Percentiles rank a stretch among this genome's conserved stretches.
These are phyloP conservation scores for Novymonas esmeraldas DNA, from an alignment of 208 protist genomes.

Conservation along the genomic window DNA sequence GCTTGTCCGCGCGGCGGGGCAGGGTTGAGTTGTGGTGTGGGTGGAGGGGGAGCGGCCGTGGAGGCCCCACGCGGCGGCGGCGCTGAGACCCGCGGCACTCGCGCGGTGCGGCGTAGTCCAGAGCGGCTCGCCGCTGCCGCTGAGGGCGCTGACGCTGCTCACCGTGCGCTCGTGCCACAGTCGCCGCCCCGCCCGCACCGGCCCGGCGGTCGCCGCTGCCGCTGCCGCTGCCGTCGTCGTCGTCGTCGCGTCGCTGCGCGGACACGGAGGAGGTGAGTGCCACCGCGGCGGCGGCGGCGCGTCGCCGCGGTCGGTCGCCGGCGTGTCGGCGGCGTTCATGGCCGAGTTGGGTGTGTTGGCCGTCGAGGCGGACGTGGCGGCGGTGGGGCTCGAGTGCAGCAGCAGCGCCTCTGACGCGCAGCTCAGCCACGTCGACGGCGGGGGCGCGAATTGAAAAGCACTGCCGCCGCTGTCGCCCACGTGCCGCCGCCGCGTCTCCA, in stretches of 20 bases:
- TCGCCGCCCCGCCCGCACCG: neutral
- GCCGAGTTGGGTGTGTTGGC: neutral
- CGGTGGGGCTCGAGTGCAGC: neutral
- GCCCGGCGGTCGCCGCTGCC: neutral
- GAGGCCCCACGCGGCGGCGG: too few species aligned
- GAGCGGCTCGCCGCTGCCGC: neutral
- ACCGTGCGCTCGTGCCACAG: conserved; percentile 8
- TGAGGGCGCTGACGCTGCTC: conserved; percentile 2
- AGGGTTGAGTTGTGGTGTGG: neutral
- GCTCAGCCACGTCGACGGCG: neutral
- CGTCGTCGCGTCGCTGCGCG: neutral
- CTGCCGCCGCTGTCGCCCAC: too few species aligned
- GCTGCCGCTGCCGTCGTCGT: neutral
- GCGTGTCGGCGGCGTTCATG: neutral
- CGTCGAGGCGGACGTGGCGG: neutral
- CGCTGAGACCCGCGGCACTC: neutral
- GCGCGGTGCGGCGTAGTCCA: too few species aligned
- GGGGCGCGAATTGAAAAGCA: too few species aligned
- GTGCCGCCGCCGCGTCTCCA: neutral
- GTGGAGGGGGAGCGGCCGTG: neutral
- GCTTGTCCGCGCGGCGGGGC: neutral
- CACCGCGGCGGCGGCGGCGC: neutral
- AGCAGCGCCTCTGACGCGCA: too few species aligned
- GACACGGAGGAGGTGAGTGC: neutral
- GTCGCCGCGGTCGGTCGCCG: too few species aligned